Base-by-base conservation (phyloP, 2,329 filamentous ascomycete genomes). In the Sordariomycetes sp. region DNA sequence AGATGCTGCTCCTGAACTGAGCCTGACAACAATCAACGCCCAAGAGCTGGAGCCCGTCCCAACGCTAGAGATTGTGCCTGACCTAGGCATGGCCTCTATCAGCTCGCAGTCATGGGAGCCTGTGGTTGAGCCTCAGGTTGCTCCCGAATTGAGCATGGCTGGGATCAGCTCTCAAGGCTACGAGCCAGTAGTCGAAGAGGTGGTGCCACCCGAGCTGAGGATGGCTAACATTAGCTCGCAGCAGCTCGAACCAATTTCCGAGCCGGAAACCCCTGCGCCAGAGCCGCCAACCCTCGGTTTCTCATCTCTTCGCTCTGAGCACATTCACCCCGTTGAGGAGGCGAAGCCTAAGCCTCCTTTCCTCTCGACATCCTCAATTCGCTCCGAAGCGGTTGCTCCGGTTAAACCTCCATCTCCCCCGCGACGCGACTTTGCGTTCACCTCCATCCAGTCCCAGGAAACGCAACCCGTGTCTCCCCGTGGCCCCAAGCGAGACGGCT, bases 401-500 rank as follows among this genome's bases (percentile, higher is more conserved):
- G 37, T 58, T 18, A 54, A 35, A 12, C 53, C 62, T 11, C 58
- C 59, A 3, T 50, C 66, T 5, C 24, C 57, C 37, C 24, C 32
- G 16, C 53, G 64, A 10, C 35, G 67, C 72, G 11, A 63, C 4
- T 69, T 77, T 55, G 73, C 67, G 18, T 76, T 79, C 63, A 78
- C 78, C 3, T 62, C 70, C 1, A 71, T 81, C 50, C 71, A 73
- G 59, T 74, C 75, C 3, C 66, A 79, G 8, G 73, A 77, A 57
- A 79, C 74, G 3, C 71, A 74, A 54, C 78, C 76, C 7, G 63
- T 74, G n/a, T 69, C 71, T 48, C 72, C 75, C 24, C 75, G 76
- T 59, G 82, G 76, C 62, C 79, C 78, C 1, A 78, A 75, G 69
- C 73, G 79, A 59, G 76, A 82, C 62, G 82, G 70, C 1, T 80